Evolutionary conservation across 192 early-diverging fungal genomes (phyloP).

Genomic region (Linnemannia elongata): DNA sequence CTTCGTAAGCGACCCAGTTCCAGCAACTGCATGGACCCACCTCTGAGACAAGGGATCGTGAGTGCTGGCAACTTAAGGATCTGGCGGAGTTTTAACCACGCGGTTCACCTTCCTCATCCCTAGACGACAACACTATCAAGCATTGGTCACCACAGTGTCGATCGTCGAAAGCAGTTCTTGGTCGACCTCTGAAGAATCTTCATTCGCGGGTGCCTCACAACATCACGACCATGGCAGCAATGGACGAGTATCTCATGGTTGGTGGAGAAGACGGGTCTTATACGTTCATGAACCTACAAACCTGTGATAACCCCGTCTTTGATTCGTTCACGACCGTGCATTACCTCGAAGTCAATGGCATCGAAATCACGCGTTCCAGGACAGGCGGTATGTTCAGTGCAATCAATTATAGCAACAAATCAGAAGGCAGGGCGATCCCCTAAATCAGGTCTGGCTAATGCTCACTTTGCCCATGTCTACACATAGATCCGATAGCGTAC

Average conservation of each 20-base stretch:
- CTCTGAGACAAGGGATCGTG: too few species aligned
- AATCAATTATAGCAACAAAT: not conserved
- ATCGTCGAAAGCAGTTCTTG: slow-evolving; percentile 42
- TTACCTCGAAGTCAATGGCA: slow-evolving; percentile 38
- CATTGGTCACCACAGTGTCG: slow-evolving; percentile 63
- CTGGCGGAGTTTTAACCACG: not conserved
- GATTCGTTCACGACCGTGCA: slow-evolving; percentile 17
- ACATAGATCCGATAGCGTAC: slow-evolving; percentile 30
- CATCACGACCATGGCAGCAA: slow-evolving; percentile 48
- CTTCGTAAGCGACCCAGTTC: slow-evolving; percentile 16
- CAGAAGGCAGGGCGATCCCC: not conserved
- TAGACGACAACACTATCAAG: slow-evolving; percentile 58
- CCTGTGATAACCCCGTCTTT: slow-evolving; percentile 23
- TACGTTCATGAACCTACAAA: slow-evolving; percentile 40
- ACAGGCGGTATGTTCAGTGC: slow-evolving; percentile 29
- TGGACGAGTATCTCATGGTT: slow-evolving; percentile 27
- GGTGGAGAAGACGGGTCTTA: slow-evolving; percentile 44
- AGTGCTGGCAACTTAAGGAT: too few species aligned
- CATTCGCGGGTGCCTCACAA: not conserved
- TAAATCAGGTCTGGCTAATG: not conserved
- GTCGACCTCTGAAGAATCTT: slow-evolving; percentile 22
- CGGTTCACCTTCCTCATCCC: not conserved
- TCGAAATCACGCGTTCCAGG: slow-evolving; percentile 44
- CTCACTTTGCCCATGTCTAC: not conserved
- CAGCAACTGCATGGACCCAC: too few species aligned